Percentiles rank a stretch among this genome's conserved stretches.
These are phyloP conservation scores for Botrytis paeoniae DNA, from an alignment of 2,329 filamentous ascomycete genomes.

Conservation along the genomic window DNA sequence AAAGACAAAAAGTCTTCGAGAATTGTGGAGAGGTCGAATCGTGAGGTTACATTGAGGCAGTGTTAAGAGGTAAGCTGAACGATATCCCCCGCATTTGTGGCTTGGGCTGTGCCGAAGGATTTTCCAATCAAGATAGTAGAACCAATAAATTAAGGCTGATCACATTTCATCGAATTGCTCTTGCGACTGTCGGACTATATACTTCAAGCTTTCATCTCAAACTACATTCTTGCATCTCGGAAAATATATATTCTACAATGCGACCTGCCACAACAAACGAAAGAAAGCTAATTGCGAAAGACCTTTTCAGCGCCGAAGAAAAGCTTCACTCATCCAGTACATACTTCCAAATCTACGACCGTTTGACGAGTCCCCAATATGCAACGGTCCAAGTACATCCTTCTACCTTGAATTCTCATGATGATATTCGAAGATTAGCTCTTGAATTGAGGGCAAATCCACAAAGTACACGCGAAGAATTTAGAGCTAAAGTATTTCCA, in stretches of 20 bases:
- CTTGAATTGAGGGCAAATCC: neutral
- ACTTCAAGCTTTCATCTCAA: neutral
- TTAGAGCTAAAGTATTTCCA: neutral
- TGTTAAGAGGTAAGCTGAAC: neutral
- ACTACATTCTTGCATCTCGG: neutral
- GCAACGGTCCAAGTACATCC: neutral
- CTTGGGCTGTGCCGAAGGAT: neutral
- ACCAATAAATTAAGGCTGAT: fast-evolving
- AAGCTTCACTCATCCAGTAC: neutral
- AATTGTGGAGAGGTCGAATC: neutral
- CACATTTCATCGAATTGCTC: neutral
- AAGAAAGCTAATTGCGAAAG: neutral
- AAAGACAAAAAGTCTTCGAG: neutral
- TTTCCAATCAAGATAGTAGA: no score
- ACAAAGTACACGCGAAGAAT: neutral
- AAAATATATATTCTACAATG: neutral
- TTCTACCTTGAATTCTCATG: neutral
- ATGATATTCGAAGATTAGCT: neutral
- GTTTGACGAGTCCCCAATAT: neutral
- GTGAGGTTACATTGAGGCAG: neutral
- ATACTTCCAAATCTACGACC: neutral
- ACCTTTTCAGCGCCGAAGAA: neutral
- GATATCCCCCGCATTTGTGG: neutral
- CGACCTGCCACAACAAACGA: neutral
- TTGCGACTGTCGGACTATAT: neutral